These are phyloP conservation scores for apple (Malus domestica) DNA, from an alignment of 306 rosid genomes.

Conservation along the genomic window DNA sequence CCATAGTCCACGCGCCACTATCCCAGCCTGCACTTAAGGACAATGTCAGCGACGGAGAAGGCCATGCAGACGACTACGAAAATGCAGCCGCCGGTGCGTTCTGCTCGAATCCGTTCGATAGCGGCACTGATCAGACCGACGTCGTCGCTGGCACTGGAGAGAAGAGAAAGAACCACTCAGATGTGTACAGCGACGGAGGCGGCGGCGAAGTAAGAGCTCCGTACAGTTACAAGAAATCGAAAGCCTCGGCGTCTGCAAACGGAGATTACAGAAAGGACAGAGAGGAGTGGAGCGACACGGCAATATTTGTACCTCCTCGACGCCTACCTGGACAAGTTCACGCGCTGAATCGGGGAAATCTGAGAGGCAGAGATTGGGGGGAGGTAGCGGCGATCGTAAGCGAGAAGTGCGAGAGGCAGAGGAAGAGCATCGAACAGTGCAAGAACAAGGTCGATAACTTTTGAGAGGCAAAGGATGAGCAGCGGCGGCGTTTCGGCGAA, in stretches of 20 bases:
- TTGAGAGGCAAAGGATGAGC: slow-evolving; percentile 82
- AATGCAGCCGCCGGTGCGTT: slow-evolving; percentile 29
- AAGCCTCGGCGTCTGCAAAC: slow-evolving; percentile 21
- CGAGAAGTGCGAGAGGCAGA: slow-evolving; percentile 68
- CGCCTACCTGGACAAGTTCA: slow-evolving; percentile 86
- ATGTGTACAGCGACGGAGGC: slow-evolving; percentile 47
- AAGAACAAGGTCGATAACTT: slow-evolving; percentile 91
- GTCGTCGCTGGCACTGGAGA: slow-evolving; percentile 22
- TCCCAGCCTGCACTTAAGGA: slow-evolving; percentile 1
- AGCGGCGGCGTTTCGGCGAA: slow-evolving; percentile 61
- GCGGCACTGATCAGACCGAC: slow-evolving; percentile 38
- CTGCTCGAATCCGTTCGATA: slow-evolving; percentile 45
- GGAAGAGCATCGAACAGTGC: slow-evolving; percentile 91
- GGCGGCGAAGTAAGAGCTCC: slow-evolving; percentile 31
- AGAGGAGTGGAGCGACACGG: slow-evolving; percentile 97
- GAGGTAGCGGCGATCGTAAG: slow-evolving; percentile 84
- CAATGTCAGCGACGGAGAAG: slow-evolving; percentile 26
- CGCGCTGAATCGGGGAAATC: slow-evolving; percentile 85
- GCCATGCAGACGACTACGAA: slow-evolving; percentile 41
- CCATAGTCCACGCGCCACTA: slow-evolving; percentile 28
- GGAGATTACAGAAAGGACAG: slow-evolving; percentile 86
- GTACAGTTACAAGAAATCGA: slow-evolving; percentile 45
- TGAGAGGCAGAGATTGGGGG: slow-evolving; percentile 94
- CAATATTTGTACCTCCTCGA: slow-evolving; percentile 74
- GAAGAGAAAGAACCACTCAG: slow-evolving; percentile 56